These are phyloP conservation scores for Malus asiatica DNA, from an alignment of 306 rosid species.

Conservation along the genomic window DNA sequence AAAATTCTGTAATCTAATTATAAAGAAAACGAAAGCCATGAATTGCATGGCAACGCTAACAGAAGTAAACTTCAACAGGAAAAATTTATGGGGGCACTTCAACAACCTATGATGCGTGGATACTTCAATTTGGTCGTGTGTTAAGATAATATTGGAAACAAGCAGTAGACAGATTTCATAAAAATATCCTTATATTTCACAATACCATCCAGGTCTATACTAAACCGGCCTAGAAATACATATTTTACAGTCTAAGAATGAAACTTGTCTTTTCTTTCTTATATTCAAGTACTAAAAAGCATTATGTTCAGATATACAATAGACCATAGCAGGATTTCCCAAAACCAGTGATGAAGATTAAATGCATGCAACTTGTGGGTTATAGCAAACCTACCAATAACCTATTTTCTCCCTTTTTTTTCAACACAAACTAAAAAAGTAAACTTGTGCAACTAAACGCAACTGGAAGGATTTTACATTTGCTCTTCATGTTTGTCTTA, in stretches of 20 bases:
- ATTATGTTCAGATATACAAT: neutral
- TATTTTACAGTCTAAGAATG: neutral
- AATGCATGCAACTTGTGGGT: neutral
- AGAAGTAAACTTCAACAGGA: neutral
- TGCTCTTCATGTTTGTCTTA: neutral
- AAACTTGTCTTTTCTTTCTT: neutral
- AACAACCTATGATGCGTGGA: too few relatives aligned
- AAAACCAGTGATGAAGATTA: neutral
- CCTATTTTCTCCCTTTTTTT: neutral
- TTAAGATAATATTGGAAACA: neutral
- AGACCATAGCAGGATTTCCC: neutral
- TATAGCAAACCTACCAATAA: neutral
- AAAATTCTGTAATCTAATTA: neutral
- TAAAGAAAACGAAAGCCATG: neutral
- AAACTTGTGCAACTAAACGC: neutral
- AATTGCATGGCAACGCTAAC: neutral
- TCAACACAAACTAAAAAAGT: neutral
- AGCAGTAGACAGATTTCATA: neutral
- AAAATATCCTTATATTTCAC: neutral
- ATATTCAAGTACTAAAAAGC: neutral
- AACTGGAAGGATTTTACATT: neutral
- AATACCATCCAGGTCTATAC: neutral
- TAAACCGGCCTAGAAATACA: neutral
- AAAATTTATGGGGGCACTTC: neutral
- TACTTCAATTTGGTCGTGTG: neutral